Evolutionary conservation across 2,329 filamentous ascomycete genomes (phyloP), one percentile per base, ranked within the genome.

Genomic region (Fonsecaea nubica): DNA sequence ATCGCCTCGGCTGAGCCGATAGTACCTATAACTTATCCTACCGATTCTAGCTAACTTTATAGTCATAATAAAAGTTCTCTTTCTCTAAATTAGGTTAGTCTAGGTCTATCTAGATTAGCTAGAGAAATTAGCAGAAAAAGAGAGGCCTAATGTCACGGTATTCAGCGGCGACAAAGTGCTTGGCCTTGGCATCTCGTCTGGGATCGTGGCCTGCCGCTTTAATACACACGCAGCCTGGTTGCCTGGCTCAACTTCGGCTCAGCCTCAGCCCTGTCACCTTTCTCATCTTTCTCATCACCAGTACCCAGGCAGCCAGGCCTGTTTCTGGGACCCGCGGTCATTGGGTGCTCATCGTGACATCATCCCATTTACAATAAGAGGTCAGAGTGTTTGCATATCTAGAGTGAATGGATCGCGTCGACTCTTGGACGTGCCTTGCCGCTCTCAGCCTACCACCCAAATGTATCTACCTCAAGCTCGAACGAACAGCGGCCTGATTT

Each of bases 121-220:
- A 25, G 25, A 25, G 25, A 25, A 25, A 25, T 25, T 25, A 25
- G 25, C 25, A 25, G 25, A 25, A 25, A 25, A 25, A 2, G 25
- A 25, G 2, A 25, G 25, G 25, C 25, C 2, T 25, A 52, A 52
- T 52, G 15, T 25, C 3, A 12, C 32, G 32, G 55, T 40, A 10
- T 40, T 57, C 55, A 40, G 55, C 55, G 55, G 55, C 55, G 55
- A 57, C 32, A 38, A 18, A 21, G 57, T 15, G 12, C 35, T 38
- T 48, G 57, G 57, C 21, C 57, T 45, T 59, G 38, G 57, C 21
- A 59, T 35, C 57, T n/a, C 57, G 40, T 50, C 30, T 59, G 57
- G 57, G 57, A 59, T 38, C 52, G 35, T 63, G 36, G 3, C 52
- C 25, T 63, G 62, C 62, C 53, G 54, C 62, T 58, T 63, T 63